Base-by-base conservation (phyloP, 768 basidiomycete species). In the Nidularia pulvinata region DNA sequence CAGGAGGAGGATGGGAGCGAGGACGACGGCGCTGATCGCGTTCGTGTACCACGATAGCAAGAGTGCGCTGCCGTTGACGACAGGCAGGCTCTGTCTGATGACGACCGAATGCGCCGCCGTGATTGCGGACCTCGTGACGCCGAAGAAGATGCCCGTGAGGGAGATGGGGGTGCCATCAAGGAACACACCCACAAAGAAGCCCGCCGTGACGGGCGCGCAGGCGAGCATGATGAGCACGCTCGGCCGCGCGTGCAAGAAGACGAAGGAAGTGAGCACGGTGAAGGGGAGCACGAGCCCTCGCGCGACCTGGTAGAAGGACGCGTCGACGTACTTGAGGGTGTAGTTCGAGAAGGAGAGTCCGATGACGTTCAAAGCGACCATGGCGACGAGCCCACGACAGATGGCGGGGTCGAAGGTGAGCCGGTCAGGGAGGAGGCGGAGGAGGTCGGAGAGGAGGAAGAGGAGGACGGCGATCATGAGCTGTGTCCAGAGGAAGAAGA, bases 301-400 rank as follows among this genome's bases (percentile, higher is more conserved):
- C 0, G 95, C 95, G 57, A 98, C 89, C 74, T 96, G 95, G 69
- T 96, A 95, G 71, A 96, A 94, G 0, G 93, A 95, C 10, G 93
- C 92, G 53, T 95, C 94, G 60, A 97, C 95, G 63, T 90, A 93
- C 84, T 94, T 92, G 54, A 95, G 80, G 39, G 90, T 93, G 65
- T 86, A 94, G 67, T 95, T 95, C 30, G 52, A 70, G 43, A 64
- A 92, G 92, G 88, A 93, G 54, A 97, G 77, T 4, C 92, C 91
- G 33, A 95, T 63, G 33, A 96, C 85, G 59, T 91, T 96, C 56
- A 95, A 73, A 16, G 70, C 71, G 22, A 95, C 81, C 72, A 90
- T 86, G 3, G 93, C 85, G 7, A 82, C 71, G 10, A 98, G 79
- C 6, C 88, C 89, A 65, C 85, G 91, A 63, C 85, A 79, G 11